Base-by-base conservation (phyloP, 1,139 yeast species). In the Scheffersomyces titani region DNA sequence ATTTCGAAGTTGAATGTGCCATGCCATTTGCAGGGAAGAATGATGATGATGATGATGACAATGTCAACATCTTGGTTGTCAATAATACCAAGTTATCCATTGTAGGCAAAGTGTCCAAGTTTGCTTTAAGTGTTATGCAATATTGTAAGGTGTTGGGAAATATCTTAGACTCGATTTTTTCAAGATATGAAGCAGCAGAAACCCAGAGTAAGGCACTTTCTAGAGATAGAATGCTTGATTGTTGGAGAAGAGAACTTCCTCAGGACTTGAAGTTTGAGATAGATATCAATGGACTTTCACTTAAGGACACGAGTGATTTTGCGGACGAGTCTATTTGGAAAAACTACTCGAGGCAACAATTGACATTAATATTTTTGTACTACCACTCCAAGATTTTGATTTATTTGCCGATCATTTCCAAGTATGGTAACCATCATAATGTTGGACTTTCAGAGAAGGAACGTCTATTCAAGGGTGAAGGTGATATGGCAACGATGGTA, bases 1-100 rank as follows among this genome's bases (percentile, higher is more conserved):
- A 90, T 69, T 84, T 85, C 65, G 96, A 90, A 68, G 86, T 91
- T 54, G 96, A 91, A 70, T 91, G 97, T 76, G 93, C 94, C 0
- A 73, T 89, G 66, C 97, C 97, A 0, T 84, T 89, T 52, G 80
- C 88, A 30, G 85, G 88, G 54, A 87, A 85, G 60, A 81, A 64
- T 52, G 76, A 71, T 57, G 72, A 80, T 54, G 75, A 77, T 54
- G 81, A 79, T 44, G 68, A 71, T 51, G 78, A 72, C 22, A 82
- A 83, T 61, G 85, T 82, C 51, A 85, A 82, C 61, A 79, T 85
- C 55, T 81, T 87, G 62, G 78, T 85, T 51, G 82, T 87, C 55
- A 85, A 86, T 65, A 84, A 86, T 65, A 78, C 83, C 30, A 80
- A 77, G 62, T 77, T 87, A 55, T 78, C 86, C 7, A 78, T 89